These are phyloP conservation scores for Alternaria ethzedia DNA, from an alignment of 2,329 filamentous ascomycete species.

Conservation along the genomic window DNA sequence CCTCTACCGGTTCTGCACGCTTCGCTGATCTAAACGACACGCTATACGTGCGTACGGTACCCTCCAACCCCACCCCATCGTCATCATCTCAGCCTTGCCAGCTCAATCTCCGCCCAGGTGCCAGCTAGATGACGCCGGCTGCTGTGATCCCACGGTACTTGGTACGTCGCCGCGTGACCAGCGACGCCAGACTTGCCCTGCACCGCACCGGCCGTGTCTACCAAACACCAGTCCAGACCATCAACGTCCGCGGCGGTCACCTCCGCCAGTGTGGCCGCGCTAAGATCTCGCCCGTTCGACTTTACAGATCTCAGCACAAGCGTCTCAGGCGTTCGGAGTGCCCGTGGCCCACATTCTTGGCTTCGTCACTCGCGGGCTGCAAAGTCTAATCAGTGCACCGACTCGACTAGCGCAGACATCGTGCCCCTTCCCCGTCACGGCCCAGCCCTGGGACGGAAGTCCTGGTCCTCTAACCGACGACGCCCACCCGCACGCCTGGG, in stretches of 20 bases:
- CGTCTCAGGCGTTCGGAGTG: slow-evolving; percentile 30
- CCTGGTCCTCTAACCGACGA: slow-evolving; percentile 38
- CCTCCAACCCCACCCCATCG: slow-evolving; percentile 1
- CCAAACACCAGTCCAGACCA: neutral
- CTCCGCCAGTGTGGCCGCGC: slow-evolving; percentile 17
- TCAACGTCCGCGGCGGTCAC: neutral
- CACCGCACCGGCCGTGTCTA: neutral
- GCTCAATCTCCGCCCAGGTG: neutral
- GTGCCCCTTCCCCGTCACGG: slow-evolving; percentile 28
- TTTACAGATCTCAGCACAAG: slow-evolving; percentile 20
- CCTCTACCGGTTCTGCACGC: slow-evolving; percentile 33
- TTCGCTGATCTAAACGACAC: slow-evolving; percentile 17
- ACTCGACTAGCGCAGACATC: slow-evolving; percentile 16
- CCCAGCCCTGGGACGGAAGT: slow-evolving; percentile 31
- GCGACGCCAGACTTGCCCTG: neutral
- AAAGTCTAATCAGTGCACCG: slow-evolving; percentile 38
- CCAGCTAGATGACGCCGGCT: neutral
- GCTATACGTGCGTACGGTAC: slow-evolving; percentile 4
- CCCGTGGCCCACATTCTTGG: slow-evolving; percentile 28
- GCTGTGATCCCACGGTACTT: neutral
- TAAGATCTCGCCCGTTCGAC: slow-evolving; percentile 29
- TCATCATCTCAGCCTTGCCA: slow-evolving; percentile 6
- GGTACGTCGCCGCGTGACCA: neutral
- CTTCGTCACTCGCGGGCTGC: slow-evolving; percentile 37
- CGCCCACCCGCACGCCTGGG: slow-evolving; percentile 44